Evolutionary conservation across 2,329 filamentous ascomycete species (phyloP).

Genomic region (Didymella exigua): DNA sequence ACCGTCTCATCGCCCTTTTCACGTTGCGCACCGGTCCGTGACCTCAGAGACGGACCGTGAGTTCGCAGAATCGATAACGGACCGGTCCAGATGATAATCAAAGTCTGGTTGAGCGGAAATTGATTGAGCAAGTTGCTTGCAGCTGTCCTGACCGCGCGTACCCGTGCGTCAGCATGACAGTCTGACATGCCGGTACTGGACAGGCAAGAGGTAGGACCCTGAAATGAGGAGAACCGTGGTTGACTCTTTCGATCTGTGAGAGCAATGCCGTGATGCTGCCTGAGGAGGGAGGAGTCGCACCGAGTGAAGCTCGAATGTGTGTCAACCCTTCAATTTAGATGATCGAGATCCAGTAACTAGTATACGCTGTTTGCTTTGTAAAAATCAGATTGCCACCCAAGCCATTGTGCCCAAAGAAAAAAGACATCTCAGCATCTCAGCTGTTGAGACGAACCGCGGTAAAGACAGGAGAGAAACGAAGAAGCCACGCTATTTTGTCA

Average conservation of each 20-base stretch:
- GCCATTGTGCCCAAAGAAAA: conserved; percentile 18
- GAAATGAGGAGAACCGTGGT: conserved; percentile 6
- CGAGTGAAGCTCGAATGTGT: conserved; percentile 10
- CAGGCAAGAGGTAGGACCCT: conserved; percentile 3
- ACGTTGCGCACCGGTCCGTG: conserved; percentile 13
- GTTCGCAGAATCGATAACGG: conserved; percentile 15
- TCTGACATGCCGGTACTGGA: conserved; percentile 2
- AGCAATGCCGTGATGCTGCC: not conserved
- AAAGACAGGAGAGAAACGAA: conserved; percentile 24
- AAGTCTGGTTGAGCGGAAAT: conserved; percentile 12
- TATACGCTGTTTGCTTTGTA: conserved; percentile 23
- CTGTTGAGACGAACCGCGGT: conserved; percentile 11
- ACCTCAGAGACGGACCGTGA: conserved; percentile 11
- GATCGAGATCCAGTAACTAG: conserved; percentile 16
- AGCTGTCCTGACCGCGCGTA: not conserved
- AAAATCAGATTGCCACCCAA: conserved; percentile 29
- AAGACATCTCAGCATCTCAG: not conserved
- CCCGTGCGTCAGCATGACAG: conserved; percentile 1
- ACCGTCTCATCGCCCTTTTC: conserved; percentile 5
- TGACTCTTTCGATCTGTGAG: not conserved
- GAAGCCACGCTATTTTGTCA: conserved; percentile 14
- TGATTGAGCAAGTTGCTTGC: conserved; percentile 10
- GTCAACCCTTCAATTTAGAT: conserved; percentile 20
- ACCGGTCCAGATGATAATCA: conserved; percentile 14
- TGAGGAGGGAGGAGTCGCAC: not conserved